Evolutionary conservation across 1,284 basidiomycete genomes (phyloP), one percentile per base, ranked within the genome.

Genomic region (Trichosporon asahii): DNA sequence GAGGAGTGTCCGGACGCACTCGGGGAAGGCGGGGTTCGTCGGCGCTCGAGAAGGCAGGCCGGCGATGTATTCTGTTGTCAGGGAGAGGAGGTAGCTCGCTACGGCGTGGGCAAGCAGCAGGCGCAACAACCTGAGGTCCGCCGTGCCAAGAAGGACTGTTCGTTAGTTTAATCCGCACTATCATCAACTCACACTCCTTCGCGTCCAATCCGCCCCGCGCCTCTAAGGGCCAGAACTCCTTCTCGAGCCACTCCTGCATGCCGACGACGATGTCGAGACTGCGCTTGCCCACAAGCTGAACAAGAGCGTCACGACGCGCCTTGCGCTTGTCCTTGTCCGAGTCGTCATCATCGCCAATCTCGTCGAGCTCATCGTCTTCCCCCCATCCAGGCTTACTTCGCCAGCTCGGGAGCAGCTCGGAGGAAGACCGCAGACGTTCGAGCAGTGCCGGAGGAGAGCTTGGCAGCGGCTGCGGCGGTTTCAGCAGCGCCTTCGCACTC

Each of bases 81-180:
- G 68, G 5, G 71, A 70, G 18, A 76, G 68, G n/a, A 80, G 74
- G 44, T 73, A 75, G 0, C 72, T 74, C 35, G 74, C 71, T 7
- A 77, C 73, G 8, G 74, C 68, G 37, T 78, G 76, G 1, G 74
- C 68, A 11, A 78, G 68, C 55, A 80, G 68, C 2, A 78, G 66
- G 0, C 77, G 71, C 6, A 79, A 66, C 3, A 79, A 69, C 23
- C 79, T 73, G 9, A 75, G 66, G 57, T 80, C 79, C 18, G 76
- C 76, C 5, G 79, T 80, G 15, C 79, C 79, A 1, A 80, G 74
- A 18, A 80, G 64, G 44, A 80, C 79, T 80, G 57, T 4, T 1
- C 27, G 65, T 40, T 70, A 71, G 66, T 53, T 53, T 7, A 25
- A 0, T 29, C 15, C 0, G 21, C 1, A 15, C 8, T 2, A 11